These are phyloP conservation scores for Trichocladium antarcticum DNA, from an alignment of 495 filamentous ascomycete genomes.

Conservation along the genomic window DNA sequence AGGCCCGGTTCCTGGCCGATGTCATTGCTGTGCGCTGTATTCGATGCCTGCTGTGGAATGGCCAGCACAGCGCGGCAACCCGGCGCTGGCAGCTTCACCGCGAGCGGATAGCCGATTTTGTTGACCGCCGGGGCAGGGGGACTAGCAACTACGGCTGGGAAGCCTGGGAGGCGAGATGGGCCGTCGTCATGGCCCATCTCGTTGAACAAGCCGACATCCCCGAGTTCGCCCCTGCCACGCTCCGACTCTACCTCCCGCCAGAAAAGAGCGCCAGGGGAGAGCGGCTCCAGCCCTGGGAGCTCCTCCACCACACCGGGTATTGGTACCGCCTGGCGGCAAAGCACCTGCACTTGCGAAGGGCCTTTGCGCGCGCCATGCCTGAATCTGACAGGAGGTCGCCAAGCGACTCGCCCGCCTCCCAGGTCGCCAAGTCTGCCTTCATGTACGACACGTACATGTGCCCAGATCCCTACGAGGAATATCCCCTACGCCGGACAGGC, in stretches of 20 bases:
- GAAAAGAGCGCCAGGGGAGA: conserved; percentile 63
- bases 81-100: conserved; percentile 67
- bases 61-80: conserved; percentile 61
- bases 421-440: conserved; percentile 55
- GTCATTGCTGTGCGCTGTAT: conserved; percentile 65
- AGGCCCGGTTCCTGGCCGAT: conserved; percentile 72
- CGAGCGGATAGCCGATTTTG: conserved; percentile 54
- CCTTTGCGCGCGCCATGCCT: conserved; percentile 55
- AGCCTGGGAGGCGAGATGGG: conserved; percentile 79
- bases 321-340: conserved; percentile 66
- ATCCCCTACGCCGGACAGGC: conserved; percentile 42
- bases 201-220: conserved; percentile 50
- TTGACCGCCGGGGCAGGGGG: conserved; percentile 74
- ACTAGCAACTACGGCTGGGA: conserved; percentile 76
- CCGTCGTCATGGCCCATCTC: conserved; percentile 65
- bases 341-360: conserved; percentile 49
- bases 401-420: conserved; percentile 53
- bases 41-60: conserved; percentile 65
- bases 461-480: conserved; percentile 63
- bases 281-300: conserved; percentile 61
- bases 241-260: conserved; percentile 44
- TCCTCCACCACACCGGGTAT: conserved; percentile 78
- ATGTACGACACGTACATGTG: conserved; percentile 81
- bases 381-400: conserved; percentile 61
- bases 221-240: conserved; percentile 29